A percentile compares a stretch with the other conserved stretches of the same genome.
phyloP scores from a whole-genome alignment of 2,329 filamentous ascomycete species.

The Aspergillus texensis region DNA sequence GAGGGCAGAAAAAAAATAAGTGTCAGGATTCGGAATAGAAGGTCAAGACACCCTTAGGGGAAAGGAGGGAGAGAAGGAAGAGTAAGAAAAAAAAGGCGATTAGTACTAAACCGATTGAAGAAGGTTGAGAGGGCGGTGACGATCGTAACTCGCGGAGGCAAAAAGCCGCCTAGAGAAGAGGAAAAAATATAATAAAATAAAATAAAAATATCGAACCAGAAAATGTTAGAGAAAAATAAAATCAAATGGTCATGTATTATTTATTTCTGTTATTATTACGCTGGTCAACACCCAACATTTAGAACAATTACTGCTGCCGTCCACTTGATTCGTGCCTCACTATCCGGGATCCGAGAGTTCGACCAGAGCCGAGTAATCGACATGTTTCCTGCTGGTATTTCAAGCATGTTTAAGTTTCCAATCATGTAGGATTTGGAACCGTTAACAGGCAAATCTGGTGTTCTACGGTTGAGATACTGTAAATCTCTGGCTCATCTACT shows the following conservation, averaged over 20 bases:
- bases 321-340: slow-evolving; percentile 26
- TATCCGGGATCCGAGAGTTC: slow-evolving; percentile 19
- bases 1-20: slow-evolving; percentile 10
- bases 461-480: slow-evolving; percentile 10
- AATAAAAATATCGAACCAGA: neutral
- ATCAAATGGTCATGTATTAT: neutral
- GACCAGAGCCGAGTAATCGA: slow-evolving; percentile 17
- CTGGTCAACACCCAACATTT: slow-evolving; percentile 19
- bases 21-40: slow-evolving; percentile 11
- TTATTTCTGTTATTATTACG: slow-evolving; percentile 2
- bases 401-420: neutral
- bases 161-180: slow-evolving; percentile 5
- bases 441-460: slow-evolving; percentile 9
- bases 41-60: neutral
- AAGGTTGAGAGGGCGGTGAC: slow-evolving; percentile 25
- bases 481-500: slow-evolving; percentile 13
- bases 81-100: slow-evolving; percentile 15
- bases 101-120: slow-evolving; percentile 15
- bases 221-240: neutral
- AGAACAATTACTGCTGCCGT: slow-evolving; percentile 22
- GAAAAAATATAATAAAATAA: slow-evolving; percentile 2
- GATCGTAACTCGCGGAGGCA: slow-evolving; percentile 29
- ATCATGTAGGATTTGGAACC: slow-evolving; percentile 6
- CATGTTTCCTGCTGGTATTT: slow-evolving; percentile 4
- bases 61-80: slow-evolving; percentile 12